Evolutionary conservation across 495 filamentous ascomycete genomes (phyloP), one percentile per base, ranked within the genome.

Genomic region (Talaromyces ruber): DNA sequence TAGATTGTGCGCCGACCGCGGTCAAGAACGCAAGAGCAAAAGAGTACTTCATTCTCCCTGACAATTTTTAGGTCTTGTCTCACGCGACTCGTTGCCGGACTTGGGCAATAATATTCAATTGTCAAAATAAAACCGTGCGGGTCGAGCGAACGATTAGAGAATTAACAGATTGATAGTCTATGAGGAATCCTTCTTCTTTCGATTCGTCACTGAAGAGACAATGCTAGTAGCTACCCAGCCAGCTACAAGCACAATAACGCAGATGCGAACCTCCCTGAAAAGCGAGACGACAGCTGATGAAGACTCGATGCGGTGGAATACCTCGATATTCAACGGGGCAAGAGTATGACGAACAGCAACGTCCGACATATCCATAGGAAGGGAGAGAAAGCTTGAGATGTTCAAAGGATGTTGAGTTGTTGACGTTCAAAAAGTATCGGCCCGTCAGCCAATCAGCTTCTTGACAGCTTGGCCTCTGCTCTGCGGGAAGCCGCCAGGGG

Each of bases 1-100:
- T 76, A 47, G 81, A 82, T 65, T 88, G 82, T 37, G 86, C 86
- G 30, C 78, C 76, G 37, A 82, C 84, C 32, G 79, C 73, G 66
- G 82, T 73, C 57, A 82, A 80, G 34, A 85, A 74, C 30, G 75
- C 71, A 34, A 80, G 53, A 24, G 71, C 71, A 63, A 68, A 62
- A 37, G 71, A 64, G 21, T 72, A 62, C 67, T 69, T 75, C 78
- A 82, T 81, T 28, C 43, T 70, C 70, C 64, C 30, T 66, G 66
- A 64, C 50, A 32, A 63, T 57, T 22, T 34, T 25, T 14, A 53
- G 50, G 28, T 22, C 12, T 28, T 16, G 21, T 24, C 39, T 16
- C 50, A 26, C 24, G 25, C 24, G 50, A 53, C 50, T 53, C 22
- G 50, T 53, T 14, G 16, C 50, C 12, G 39, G n/a, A 16, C n/a